Evolutionary conservation across 1,139 yeast genomes (phyloP), one percentile per base, ranked within the genome.

Genomic region (Geotrichum carabidarum): DNA sequence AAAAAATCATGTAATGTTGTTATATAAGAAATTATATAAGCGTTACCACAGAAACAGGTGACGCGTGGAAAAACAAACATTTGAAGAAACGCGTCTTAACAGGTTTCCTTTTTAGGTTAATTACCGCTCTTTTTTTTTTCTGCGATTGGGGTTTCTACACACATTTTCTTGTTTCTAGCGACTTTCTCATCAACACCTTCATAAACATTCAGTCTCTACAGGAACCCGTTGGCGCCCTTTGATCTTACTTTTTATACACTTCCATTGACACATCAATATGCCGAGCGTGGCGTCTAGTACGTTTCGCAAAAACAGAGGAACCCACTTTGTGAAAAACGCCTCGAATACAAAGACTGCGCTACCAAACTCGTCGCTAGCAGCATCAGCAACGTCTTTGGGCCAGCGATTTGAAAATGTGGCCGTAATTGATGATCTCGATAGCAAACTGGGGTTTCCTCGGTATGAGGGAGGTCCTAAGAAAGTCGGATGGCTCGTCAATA

Each of bases 401-500:
- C 58, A 61, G 37, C 51, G 60, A 43, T 65, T 65, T 48, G 68
- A 66, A 34, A 60, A 57, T 41, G 65, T 62, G 11, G 65, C 41
- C 52, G 51, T 57, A 27, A 59, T 58, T 11, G 70, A 68, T 51
- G 50, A 58, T 22, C 56, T 89, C 7, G 97, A 90, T 65, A 68
- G 83, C 1, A 68, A 81, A 58, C 88, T 91, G 90, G 97, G 97
- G 8, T 91, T 91, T 67, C 86, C 84, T 40, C 75, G 94, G 53
- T 80, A 78, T 55, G 91, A 86, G 55, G 76, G 81, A 37, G 90
- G 94, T 0, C 86, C 94, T 0, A 74, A 81, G 46, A 83, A 80
- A 62, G 73, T 78, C 2, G 98, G 97, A 34, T 91, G 98, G 98
- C 74, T 91, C 55, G 79, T 85, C 41, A 91, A 91, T 65, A 88